A percentile compares a stretch with the other conserved stretches of the same genome.
Conservation (phyloP, 1,284 basidiomycete species). For the Apiotrichum brassicae region DNA sequence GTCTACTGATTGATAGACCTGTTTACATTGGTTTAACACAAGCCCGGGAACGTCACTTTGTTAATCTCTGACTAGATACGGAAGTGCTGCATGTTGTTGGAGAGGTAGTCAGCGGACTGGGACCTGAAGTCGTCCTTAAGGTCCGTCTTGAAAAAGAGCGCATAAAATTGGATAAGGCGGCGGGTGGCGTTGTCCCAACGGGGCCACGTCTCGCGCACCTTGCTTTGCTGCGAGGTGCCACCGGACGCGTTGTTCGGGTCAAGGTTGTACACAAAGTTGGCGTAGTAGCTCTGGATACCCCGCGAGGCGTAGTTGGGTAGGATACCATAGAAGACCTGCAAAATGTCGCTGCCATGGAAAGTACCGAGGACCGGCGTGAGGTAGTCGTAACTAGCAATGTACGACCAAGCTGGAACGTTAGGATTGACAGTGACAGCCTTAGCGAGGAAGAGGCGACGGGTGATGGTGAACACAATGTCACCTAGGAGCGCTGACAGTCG, state of each 20-base stretch:
- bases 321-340: constrained; percentile 18
- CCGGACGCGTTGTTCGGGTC: constrained; percentile 15
- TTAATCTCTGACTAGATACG: background rate
- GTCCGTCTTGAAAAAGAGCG: background rate
- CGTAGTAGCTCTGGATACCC: constrained; percentile 16
- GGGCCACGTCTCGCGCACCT: constrained; percentile 11
- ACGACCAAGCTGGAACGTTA: constrained; percentile 16
- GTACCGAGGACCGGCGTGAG: constrained; percentile 15
- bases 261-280: constrained; percentile 21
- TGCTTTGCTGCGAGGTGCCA: constrained; percentile 2
- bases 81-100: background rate
- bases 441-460: constrained; percentile 13
- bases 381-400: constrained; percentile 16
- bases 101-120: background rate
- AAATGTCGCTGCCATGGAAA: constrained; percentile 13
- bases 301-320: constrained; percentile 14
- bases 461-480: constrained; percentile 13
- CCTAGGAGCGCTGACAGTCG: constrained; percentile 15
- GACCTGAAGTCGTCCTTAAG: constrained; percentile 11
- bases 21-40: too few species aligned
- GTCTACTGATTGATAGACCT: too few species aligned
- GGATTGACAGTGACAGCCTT: constrained; percentile 3
- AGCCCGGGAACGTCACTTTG: too few species aligned
- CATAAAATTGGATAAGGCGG: constrained; percentile 11
- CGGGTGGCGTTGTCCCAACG: constrained; percentile 1